phyloP scores from a whole-genome alignment of 1,139 yeast genomes.

The Geotrichum histeridarum region DNA sequence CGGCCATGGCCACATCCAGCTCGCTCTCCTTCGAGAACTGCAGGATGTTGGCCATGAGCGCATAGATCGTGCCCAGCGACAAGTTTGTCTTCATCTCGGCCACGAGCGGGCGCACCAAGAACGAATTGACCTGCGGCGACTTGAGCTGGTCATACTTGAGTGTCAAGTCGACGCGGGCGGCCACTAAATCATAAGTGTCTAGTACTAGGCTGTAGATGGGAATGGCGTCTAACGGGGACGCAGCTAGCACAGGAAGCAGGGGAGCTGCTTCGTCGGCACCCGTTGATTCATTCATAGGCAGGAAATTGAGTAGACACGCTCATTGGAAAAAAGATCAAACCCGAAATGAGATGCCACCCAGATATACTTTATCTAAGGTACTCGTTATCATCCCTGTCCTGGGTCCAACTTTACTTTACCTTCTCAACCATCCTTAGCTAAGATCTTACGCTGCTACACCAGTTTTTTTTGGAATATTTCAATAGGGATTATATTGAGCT shows the following conservation, averaged over 20 bases:
- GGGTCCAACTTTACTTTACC: too few relatives aligned
- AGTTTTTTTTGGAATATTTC: too few relatives aligned
- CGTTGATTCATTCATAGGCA: neutral
- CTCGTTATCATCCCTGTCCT: too few relatives aligned
- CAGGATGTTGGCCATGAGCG: slow-evolving; percentile 37
- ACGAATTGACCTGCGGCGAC: slow-evolving; percentile 50
- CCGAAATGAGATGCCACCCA: too few relatives aligned
- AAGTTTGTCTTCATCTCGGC: slow-evolving; percentile 28
- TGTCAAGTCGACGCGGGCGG: slow-evolving; percentile 45
- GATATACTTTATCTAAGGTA: too few relatives aligned
- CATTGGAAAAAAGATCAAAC: too few relatives aligned
- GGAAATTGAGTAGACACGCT: too few relatives aligned
- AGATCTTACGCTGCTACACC: too few relatives aligned
- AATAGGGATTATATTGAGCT: neutral
- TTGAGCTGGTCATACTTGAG: slow-evolving; percentile 54
- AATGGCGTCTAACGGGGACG: slow-evolving; percentile 34
- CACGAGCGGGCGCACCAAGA: slow-evolving; percentile 49
- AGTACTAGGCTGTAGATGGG: slow-evolving; percentile 35
- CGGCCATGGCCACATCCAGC: slow-evolving; percentile 47
- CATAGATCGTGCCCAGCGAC: slow-evolving; percentile 36
- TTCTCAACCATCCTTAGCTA: too few relatives aligned
- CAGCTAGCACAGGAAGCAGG: slow-evolving; percentile 27
- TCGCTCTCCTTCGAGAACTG: slow-evolving; percentile 48
- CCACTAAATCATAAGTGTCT: slow-evolving; percentile 33
- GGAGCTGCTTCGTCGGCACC: slow-evolving; percentile 5